Conservation (phyloP, 768 basidiomycete genomes). For the Auricularia auricula-judae region DNA sequence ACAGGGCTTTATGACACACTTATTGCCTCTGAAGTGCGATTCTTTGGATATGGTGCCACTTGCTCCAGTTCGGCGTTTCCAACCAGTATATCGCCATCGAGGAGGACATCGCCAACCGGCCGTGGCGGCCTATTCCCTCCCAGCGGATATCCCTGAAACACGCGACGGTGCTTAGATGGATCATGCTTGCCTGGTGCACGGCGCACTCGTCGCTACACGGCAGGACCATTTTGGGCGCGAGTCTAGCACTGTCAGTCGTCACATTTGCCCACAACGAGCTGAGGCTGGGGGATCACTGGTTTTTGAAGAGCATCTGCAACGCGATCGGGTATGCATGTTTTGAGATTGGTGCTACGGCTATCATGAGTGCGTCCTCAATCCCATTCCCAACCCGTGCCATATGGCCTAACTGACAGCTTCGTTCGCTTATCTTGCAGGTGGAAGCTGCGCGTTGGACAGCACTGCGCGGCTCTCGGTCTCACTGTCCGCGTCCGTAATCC, state of each 20-base stretch:
- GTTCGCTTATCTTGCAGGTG: too few relatives aligned
- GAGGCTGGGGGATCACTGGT: slow-evolving; percentile 24
- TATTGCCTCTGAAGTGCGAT: neutral
- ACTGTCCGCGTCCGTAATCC: slow-evolving; percentile 10
- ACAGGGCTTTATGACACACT: too few relatives aligned
- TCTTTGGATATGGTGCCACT: slow-evolving; percentile 4
- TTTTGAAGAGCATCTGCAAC: slow-evolving; percentile 26
- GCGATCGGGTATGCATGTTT: slow-evolving; percentile 27
- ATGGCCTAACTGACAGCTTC: neutral
- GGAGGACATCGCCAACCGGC: slow-evolving; percentile 4
- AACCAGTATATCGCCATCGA: slow-evolving; percentile 3
- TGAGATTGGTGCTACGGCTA: slow-evolving; percentile 27
- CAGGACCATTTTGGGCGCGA: neutral
- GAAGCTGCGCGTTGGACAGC: neutral
- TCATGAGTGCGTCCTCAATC: slow-evolving; percentile 22
- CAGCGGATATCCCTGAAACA: neutral
- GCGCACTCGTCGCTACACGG: neutral
- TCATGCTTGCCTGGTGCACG: neutral
- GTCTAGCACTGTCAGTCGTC: slow-evolving; percentile 22
- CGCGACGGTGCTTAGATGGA: neutral
- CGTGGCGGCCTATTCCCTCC: slow-evolving; percentile 2
- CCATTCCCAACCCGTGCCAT: neutral
- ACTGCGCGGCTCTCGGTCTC: neutral
- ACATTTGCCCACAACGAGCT: slow-evolving; percentile 30
- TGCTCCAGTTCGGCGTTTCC: slow-evolving; percentile 5